Evolutionary conservation across 2,329 filamentous ascomycete species (phyloP), one percentile per base, ranked within the genome.

Genomic region (Sporothrix curviconia): DNA sequence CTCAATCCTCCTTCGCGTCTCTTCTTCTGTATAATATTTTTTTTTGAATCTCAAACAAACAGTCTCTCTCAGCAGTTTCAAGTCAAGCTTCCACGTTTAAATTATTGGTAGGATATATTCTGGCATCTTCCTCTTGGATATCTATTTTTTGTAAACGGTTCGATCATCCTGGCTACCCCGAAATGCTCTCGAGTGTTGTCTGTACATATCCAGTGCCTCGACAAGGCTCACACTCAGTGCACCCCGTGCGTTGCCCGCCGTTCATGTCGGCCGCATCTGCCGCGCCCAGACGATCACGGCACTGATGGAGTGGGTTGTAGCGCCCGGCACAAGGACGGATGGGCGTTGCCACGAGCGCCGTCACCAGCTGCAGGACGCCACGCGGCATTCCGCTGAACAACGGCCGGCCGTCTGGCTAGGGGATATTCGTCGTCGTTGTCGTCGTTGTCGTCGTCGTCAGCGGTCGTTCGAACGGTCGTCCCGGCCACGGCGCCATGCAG

Each of bases 301-400:
- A 47, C 68, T 66, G 15, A 75, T 74, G n/a, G 79, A 80, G 60
- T 80, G 76, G 2, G 68, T n/a, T 65, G 61, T 82, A 82, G 17
- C 81, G 72, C 62, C n/a, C 69, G 76, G 57, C 72, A 70, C 70
- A 81, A 71, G 0, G 77, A 78, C 1, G 66, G 63, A 6, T 70
- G 74, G 19, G 79, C 74, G 28, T 74, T 73, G 65, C 70, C 28
- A 85, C 66, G n/a, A 85, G 65, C 3, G 76, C 72, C 12, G 78
- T 74, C 22, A 77, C 79, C 1, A 86, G 74, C 66, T 84, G 81
- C 52, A 85, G 66, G 28, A 76, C 74, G 1, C 79, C 4, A 81
- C 70, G 46, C 77, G 72, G 52, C 81, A 76, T 58, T 85, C 82
- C n/a, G 71, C 67, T n/a, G n/a, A n/a, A n/a, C 3, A 74, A 65